Percentiles rank a stretch among this genome's conserved stretches.
These are phyloP conservation scores for Fusarium sambucinum DNA, from an alignment of 2,329 filamentous ascomycete species.

Conservation along the genomic window DNA sequence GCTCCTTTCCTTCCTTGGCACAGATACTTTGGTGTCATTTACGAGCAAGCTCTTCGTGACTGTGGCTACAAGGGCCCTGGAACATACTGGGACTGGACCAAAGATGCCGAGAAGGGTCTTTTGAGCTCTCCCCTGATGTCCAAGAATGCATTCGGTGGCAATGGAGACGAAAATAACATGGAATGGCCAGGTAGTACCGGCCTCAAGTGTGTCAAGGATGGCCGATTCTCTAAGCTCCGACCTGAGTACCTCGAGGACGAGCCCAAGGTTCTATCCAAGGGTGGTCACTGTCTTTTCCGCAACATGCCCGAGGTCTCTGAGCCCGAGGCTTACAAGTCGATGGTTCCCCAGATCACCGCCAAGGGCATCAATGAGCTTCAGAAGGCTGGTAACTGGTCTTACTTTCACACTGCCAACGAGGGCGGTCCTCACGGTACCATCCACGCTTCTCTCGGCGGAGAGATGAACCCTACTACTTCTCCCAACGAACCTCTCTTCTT, in stretches of 20 bases:
- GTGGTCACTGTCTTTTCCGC: conserved; percentile 7
- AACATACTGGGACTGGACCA: conserved; percentile 24
- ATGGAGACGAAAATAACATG: not conserved
- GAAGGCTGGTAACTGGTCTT: not conserved
- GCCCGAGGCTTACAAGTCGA: not conserved
- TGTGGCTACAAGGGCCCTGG: conserved; percentile 15
- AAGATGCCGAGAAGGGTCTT: conserved; percentile 1
- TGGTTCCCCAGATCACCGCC: not conserved
- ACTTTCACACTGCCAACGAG: not conserved
- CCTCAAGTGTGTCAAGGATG: not conserved
- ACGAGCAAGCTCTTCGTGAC: conserved; percentile 5
- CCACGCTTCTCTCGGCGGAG: conserved; percentile 8
- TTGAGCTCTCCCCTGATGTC: conserved; percentile 9
- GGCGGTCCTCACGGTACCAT: conserved; percentile 11
- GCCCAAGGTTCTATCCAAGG: not conserved
- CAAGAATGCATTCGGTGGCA: not conserved
- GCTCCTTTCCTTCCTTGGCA: conserved; percentile 26
- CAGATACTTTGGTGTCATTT: conserved; percentile 6
- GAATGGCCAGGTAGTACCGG: not conserved
- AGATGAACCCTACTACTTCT: conserved; percentile 23
- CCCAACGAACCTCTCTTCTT: conserved; percentile 27
- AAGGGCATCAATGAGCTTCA: not conserved
- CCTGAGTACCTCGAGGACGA: not conserved
- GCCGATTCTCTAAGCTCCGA: conserved; percentile 2
- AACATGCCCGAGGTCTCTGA: conserved; percentile 9